These are phyloP conservation scores for Volvox carteri DNA, from an alignment of 163 green algal genomes.

Conservation along the genomic window DNA sequence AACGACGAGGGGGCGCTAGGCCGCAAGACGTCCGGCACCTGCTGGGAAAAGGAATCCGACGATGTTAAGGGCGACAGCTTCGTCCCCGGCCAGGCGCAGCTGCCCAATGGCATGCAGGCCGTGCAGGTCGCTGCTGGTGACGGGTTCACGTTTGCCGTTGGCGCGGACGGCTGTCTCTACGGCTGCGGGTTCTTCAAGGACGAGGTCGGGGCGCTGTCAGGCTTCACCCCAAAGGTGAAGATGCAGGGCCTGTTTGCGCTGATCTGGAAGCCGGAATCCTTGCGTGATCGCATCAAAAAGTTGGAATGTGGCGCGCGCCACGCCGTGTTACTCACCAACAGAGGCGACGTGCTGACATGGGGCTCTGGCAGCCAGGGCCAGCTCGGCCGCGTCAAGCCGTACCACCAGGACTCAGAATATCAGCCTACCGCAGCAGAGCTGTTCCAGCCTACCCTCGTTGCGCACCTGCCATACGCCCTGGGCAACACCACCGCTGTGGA, in stretches of 20 bases:
- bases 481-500: constrained; percentile 66
- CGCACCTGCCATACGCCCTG: constrained; percentile 14
- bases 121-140: constrained; percentile 81
- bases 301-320: constrained; percentile 87
- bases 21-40: constrained; percentile 68
- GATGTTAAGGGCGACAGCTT: constrained; percentile 34
- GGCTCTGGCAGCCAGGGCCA: constrained; percentile 89
- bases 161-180: constrained; percentile 77
- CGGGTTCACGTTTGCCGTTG: constrained; percentile 87
- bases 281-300: constrained; percentile 60
- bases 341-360: constrained; percentile 84
- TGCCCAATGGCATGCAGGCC: constrained; percentile 36
- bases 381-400: constrained; percentile 81
- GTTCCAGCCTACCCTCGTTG: constrained; percentile 66
- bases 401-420: constrained; percentile 59
- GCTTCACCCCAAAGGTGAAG: constrained; percentile 74
- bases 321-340: constrained; percentile 77
- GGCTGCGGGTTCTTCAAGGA: constrained; percentile 90
- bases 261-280: constrained; percentile 69
- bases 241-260: constrained; percentile 72
- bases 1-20: constrained; percentile 96
- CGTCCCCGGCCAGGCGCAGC: constrained; percentile 20
- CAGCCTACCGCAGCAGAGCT: constrained; percentile 53
- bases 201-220: constrained; percentile 79
- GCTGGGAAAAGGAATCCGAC: constrained; percentile 64